Evolutionary conservation across 768 basidiomycete species (phyloP).

Genomic region (Clitopilus passeckerianus): DNA sequence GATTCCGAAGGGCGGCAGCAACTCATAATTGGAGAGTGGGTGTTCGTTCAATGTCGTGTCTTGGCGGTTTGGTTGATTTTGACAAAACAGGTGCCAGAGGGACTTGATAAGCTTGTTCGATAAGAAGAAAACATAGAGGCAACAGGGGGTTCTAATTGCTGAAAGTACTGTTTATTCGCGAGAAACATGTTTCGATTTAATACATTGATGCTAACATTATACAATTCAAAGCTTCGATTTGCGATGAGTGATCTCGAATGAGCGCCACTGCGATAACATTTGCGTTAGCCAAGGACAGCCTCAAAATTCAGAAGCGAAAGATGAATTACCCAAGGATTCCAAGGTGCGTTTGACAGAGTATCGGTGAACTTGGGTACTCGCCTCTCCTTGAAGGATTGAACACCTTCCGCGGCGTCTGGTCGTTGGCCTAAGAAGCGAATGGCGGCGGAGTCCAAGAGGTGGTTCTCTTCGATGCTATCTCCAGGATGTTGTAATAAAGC

Average conservation of each 20-base stretch:
- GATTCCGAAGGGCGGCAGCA: constrained; percentile 60
- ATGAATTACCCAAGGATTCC: constrained; percentile 49
- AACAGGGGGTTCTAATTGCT: neutral
- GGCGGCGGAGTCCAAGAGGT: constrained; percentile 46
- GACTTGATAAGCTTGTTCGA: constrained; percentile 28
- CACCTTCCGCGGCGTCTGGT: constrained; percentile 43
- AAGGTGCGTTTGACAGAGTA: constrained; percentile 33
- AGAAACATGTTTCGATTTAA: too few species aligned
- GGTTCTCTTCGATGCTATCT: constrained; percentile 46
- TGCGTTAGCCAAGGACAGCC: neutral
- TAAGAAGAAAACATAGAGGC: constrained; percentile 9
- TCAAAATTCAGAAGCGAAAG: neutral
- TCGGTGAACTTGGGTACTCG: constrained; percentile 40
- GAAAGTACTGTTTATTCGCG: neutral
- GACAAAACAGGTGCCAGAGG: constrained; percentile 3
- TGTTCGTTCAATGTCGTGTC: neutral
- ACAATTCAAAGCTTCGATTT: constrained; percentile 10
- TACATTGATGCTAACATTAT: too few species aligned
- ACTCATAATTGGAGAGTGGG: constrained; percentile 61
- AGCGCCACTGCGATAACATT: constrained; percentile 7
- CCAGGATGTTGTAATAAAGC: constrained; percentile 47
- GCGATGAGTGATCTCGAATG: constrained; percentile 9
- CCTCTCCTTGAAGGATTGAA: constrained; percentile 42
- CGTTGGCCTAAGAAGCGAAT: constrained; percentile 33
- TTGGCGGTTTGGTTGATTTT: neutral